Base-by-base conservation (phyloP, 495 filamentous ascomycete species). In the Amphirosellinia nigrospora region DNA sequence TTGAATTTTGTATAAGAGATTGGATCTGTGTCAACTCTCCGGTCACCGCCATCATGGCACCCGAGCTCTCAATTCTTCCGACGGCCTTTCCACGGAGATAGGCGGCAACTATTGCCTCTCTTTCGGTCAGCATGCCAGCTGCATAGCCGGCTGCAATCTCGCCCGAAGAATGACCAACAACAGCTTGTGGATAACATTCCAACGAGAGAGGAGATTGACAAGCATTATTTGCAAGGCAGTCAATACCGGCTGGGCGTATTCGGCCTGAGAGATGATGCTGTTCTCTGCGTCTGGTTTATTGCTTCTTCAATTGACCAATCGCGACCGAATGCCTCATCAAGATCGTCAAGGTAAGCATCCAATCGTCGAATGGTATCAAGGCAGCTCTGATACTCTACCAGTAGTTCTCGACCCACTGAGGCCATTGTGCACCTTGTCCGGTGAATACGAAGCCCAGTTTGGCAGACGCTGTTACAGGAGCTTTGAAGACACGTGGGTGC, bases 91-190 rank as follows among this genome's bases (percentile, higher is more conserved):
- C 58, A n/a, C 8, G 77, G n/a, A 15, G 64, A 55, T 4, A 50
- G n/a, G 16, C 81, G 70, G 21, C 79, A 73, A 70, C 80, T 59
- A 80, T 79, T 0, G 79, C 82, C 0, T 80, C 79, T 23, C 79
- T 60, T 21, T 82, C 79, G 9, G 75, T 73, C 3, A 85, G 36
- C 8, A 74, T 68, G 4, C 81, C 80, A 1, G 73, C 69, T 9
- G 80, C 76, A 64, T 79, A 84, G 1, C 79, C 80, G 0, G 82
- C 84, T 23, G 81, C 81, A 16, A 89, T 88, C 71, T 89, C 87
- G 9, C 87, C 87, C 66, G 81, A 85, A 11, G 86, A 89, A 68
- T 89, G 87, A 0, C 87, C 87, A 8, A 86, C 77, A 0, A 88
- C 85, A 16, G 79, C 75, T 15, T 58, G 62, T 0, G 86, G 79